Conservation (phyloP, 75 land plant genomes). For the Selaginella tamariscina region DNA sequence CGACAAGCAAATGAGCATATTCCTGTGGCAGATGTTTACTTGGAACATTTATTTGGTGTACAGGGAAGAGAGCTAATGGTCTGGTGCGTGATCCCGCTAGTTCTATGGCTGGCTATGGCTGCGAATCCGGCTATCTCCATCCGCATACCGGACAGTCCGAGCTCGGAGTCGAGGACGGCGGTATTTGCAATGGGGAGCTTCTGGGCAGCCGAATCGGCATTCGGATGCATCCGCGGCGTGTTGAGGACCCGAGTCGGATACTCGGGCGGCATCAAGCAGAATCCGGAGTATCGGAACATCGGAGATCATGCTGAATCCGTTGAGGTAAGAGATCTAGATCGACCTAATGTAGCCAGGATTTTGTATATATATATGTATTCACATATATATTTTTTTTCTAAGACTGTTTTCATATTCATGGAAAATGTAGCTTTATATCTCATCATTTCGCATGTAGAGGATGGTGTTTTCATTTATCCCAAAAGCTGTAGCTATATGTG, state of each 20-base stretch:
- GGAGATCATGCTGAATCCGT: constrained; percentile 93
- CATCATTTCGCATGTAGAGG: too few relatives aligned
- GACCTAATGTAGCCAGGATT: neutral
- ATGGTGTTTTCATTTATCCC: too few relatives aligned
- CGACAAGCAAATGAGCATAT: too few relatives aligned
- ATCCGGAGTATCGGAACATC: constrained; percentile 66
- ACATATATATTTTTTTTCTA: too few relatives aligned
- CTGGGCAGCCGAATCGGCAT: constrained; percentile 90
- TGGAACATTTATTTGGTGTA: too few relatives aligned
- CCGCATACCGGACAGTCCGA: neutral
- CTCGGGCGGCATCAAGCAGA: constrained; percentile 62
- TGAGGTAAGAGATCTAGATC: constrained; percentile 29
- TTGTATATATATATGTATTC: neutral
- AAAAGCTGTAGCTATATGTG: too few relatives aligned
- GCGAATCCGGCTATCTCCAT: neutral
- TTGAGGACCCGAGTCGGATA: constrained; percentile 72
- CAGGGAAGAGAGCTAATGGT: too few relatives aligned
- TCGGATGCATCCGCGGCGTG: constrained; percentile 85
- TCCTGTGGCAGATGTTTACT: too few relatives aligned
- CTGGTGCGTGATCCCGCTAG: too few relatives aligned
- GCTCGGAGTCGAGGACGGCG: constrained; percentile 21
- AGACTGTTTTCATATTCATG: too few relatives aligned
- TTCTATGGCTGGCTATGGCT: neutral
- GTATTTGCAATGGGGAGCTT: constrained; percentile 87
- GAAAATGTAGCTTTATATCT: too few relatives aligned